Conservation (phyloP, 805 yeast species). For the Ogataea henricii region DNA sequence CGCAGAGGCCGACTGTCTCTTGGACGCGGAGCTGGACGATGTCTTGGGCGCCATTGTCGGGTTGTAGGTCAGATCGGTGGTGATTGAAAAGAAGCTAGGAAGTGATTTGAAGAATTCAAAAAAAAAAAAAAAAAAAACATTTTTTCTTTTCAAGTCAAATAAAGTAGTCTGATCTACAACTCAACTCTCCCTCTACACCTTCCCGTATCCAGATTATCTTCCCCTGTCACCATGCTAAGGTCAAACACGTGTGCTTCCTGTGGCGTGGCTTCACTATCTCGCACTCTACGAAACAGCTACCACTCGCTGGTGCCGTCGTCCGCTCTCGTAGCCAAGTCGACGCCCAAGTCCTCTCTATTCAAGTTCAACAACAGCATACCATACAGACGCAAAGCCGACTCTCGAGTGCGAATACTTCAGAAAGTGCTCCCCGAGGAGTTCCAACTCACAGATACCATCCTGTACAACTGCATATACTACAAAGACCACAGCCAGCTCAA, state of each 20-base stretch:
- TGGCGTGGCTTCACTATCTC: neutral
- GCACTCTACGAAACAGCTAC: neutral
- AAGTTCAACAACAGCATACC: slow-evolving; percentile 17
- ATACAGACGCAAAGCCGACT: slow-evolving; percentile 26
- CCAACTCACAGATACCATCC: slow-evolving; percentile 20
- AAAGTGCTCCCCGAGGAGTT: slow-evolving; percentile 28
- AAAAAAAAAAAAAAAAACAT: neutral
- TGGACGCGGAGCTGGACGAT: slow-evolving; percentile 12
- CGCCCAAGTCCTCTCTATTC: slow-evolving; percentile 6
- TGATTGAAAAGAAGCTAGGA: neutral
- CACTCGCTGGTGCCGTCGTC: slow-evolving; percentile 15
- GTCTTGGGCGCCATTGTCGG: slow-evolving; percentile 31
- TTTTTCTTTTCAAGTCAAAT: neutral
- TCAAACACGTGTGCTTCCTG: neutral
- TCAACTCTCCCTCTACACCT: too few relatives aligned
- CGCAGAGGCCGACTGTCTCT: neutral
- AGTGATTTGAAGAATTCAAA: neutral
- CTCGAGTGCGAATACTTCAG: slow-evolving; percentile 25
- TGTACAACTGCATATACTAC: slow-evolving; percentile 27
- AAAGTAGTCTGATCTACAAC: too few relatives aligned
- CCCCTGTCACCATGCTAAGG: neutral
- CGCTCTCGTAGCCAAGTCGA: neutral
- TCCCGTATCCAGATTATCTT: neutral
- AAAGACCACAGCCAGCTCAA: slow-evolving; percentile 9
- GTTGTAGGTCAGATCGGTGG: too few relatives aligned